Evolutionary conservation across 305 asterid species (phyloP).

Genomic region (Fraxinus angustifolia): DNA sequence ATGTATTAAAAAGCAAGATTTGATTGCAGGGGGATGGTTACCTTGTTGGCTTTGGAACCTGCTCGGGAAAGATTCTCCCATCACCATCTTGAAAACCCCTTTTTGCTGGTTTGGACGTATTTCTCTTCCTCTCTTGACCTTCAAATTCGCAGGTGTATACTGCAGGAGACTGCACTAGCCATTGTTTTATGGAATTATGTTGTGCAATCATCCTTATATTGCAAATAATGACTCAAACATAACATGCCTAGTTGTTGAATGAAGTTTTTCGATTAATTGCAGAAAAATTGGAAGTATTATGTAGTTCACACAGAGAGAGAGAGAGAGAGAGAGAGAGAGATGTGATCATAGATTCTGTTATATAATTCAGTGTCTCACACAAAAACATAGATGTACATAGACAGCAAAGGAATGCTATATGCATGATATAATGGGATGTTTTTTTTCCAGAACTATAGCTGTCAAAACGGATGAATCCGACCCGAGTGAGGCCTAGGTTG

Average conservation of each 20-base stretch:
- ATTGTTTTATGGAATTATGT: background rate
- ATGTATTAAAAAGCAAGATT: background rate
- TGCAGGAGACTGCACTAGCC: background rate
- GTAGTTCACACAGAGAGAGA: background rate
- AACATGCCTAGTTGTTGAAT: constrained; percentile 15
- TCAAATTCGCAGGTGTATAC: background rate
- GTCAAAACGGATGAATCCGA: background rate
- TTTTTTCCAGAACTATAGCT: background rate
- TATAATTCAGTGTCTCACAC: background rate
- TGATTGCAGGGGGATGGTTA: constrained; percentile 80
- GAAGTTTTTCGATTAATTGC: background rate
- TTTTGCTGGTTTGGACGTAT: constrained; percentile 11
- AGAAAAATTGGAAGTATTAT: background rate
- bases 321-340: background rate
- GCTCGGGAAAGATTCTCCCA: constrained; percentile 82
- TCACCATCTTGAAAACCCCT: constrained; percentile 39
- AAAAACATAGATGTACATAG: background rate
- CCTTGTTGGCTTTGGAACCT: constrained; percentile 74
- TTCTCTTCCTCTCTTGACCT: background rate
- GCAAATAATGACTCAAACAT: background rate
- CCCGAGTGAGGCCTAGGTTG: background rate
- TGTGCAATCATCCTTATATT: constrained; percentile 12
- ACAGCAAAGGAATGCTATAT: background rate
- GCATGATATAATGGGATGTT: background rate
- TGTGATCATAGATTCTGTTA: background rate